Conservation (phyloP, 208 protist genomes). For the Trypanosoma melophagium region DNA sequence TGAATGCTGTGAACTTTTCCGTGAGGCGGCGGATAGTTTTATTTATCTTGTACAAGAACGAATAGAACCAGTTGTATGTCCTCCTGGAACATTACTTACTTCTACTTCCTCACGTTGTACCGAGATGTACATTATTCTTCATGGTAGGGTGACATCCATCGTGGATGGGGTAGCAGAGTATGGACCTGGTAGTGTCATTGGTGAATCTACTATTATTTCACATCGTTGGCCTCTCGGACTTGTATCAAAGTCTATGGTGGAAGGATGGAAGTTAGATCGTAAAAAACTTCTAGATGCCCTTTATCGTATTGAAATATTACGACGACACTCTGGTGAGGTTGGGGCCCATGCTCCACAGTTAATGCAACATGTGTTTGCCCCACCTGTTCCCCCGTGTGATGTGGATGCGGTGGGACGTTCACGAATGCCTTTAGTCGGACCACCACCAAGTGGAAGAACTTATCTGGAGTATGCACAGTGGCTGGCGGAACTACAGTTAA, state of each 20-base stretch:
- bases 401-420: slow-evolving; percentile 66
- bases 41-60: slow-evolving; percentile 84
- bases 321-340: slow-evolving; percentile 67
- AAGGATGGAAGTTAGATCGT: slow-evolving; percentile 77
- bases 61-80: slow-evolving; percentile 78
- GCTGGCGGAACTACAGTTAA: slow-evolving; percentile 67
- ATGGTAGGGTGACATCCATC: slow-evolving; percentile 59
- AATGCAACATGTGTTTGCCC: slow-evolving; percentile 70
- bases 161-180: slow-evolving; percentile 67
- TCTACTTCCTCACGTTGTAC: slow-evolving; percentile 68
- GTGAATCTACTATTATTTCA: slow-evolving; percentile 71
- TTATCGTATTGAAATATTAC: slow-evolving; percentile 59
- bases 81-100: slow-evolving; percentile 66
- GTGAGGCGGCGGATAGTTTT: slow-evolving; percentile 50
- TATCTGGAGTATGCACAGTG: slow-evolving; percentile 62
- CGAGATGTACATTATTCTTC: slow-evolving; percentile 76
- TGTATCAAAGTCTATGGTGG: slow-evolving; percentile 78
- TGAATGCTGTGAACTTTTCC: slow-evolving; percentile 58
- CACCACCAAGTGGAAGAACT: slow-evolving; percentile 46
- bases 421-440: slow-evolving; percentile 65
- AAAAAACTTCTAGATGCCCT: slow-evolving; percentile 65
- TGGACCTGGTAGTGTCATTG: slow-evolving; percentile 72
- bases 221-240: slow-evolving; percentile 85
- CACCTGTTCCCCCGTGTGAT: slow-evolving; percentile 61
- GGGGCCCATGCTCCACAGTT: slow-evolving; percentile 49